A percentile compares a stretch with the other conserved stretches of the same genome.
Evolutionary conservation across 2,329 filamentous ascomycete species (phyloP).

Genomic region (Clarireedia hainanense): DNA sequence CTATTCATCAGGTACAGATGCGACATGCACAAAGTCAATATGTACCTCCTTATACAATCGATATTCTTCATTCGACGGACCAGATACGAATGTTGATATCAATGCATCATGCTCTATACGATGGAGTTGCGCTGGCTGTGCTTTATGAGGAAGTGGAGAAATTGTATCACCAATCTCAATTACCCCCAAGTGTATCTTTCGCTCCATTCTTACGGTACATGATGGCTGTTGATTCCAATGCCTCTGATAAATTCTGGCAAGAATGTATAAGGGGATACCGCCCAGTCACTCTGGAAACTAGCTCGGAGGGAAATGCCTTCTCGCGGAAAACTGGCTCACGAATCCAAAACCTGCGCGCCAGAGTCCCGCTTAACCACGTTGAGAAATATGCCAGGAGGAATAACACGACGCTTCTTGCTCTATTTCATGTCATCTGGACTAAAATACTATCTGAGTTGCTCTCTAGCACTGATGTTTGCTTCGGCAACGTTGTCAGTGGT

Average conservation of each 20-base stretch:
- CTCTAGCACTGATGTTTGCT: conserved; percentile 61
- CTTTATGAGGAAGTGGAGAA: conserved; percentile 65
- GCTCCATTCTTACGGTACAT: conserved; percentile 56
- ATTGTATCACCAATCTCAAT: conserved; percentile 37
- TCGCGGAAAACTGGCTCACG: background rate
- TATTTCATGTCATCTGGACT: conserved; percentile 68
- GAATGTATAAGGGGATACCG: conserved; percentile 44
- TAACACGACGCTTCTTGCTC: conserved; percentile 54
- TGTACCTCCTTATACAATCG: conserved; percentile 24
- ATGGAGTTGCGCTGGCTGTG: conserved; percentile 66
- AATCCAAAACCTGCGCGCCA: conserved; percentile 11
- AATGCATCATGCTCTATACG: conserved; percentile 79
- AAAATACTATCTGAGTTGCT: conserved; percentile 52
- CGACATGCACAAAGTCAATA: conserved; percentile 4
- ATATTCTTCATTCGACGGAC: conserved; percentile 7
- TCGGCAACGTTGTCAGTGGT: conserved; percentile 80
- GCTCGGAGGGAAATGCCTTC: background rate
- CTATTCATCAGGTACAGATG: background rate
- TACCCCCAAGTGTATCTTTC: conserved; percentile 49
- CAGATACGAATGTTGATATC: conserved; percentile 19
- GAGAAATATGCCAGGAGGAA: conserved; percentile 43
- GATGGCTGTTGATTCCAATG: conserved; percentile 37
- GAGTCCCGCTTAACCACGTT: conserved; percentile 29
- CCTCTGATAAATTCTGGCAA: conserved; percentile 60
- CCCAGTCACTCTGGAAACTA: conserved; percentile 23